These are phyloP conservation scores for Xylariaceae sp. DNA, from an alignment of 2,329 filamentous ascomycete genomes.

Conservation along the genomic window DNA sequence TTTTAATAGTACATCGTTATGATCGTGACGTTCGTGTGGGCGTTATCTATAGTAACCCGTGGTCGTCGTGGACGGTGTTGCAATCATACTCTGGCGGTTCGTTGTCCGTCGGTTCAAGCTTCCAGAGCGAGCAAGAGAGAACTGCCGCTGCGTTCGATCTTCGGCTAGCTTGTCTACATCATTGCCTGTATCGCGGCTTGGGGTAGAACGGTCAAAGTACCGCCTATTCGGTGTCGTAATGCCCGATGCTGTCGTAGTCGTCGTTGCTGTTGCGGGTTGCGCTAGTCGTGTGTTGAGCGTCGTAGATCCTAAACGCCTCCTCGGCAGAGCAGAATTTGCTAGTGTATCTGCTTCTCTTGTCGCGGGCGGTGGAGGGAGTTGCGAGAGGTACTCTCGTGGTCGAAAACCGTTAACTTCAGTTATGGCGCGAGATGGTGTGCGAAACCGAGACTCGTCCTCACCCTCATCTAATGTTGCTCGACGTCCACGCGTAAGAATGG, in stretches of 20 bases:
- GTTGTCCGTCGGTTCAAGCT: slow-evolving; percentile 54
- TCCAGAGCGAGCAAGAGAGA: slow-evolving; percentile 53
- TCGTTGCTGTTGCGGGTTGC: slow-evolving; percentile 36
- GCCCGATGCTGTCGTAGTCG: slow-evolving; percentile 44
- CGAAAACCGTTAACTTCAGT: slow-evolving; percentile 58
- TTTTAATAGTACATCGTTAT: slow-evolving; percentile 44
- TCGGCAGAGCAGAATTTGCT: slow-evolving; percentile 56
- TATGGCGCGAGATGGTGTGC: slow-evolving; percentile 64
- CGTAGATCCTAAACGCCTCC: slow-evolving; percentile 60
- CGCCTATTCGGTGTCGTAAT: slow-evolving; percentile 47
- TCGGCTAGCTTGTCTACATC: slow-evolving; percentile 48
- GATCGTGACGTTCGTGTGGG: slow-evolving; percentile 34
- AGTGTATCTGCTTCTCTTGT: slow-evolving; percentile 43
- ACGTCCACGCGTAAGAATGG: slow-evolving; percentile 53
- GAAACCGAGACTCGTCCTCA: slow-evolving; percentile 57
- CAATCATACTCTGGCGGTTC: slow-evolving; percentile 53
- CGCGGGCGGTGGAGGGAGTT: slow-evolving; percentile 45
- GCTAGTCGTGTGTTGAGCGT: slow-evolving; percentile 56
- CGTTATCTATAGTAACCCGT: slow-evolving; percentile 54
- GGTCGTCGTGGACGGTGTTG: slow-evolving; percentile 45
- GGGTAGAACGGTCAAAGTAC: slow-evolving; percentile 55
- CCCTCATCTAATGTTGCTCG: slow-evolving; percentile 56
- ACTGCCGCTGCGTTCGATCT: slow-evolving; percentile 53
- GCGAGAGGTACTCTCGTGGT: slow-evolving; percentile 49
- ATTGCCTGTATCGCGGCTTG: slow-evolving; percentile 49